Evolutionary conservation across 306 rosid species (phyloP), one percentile per base, ranked within the genome.

Genomic region (Sophora flavescens): DNA sequence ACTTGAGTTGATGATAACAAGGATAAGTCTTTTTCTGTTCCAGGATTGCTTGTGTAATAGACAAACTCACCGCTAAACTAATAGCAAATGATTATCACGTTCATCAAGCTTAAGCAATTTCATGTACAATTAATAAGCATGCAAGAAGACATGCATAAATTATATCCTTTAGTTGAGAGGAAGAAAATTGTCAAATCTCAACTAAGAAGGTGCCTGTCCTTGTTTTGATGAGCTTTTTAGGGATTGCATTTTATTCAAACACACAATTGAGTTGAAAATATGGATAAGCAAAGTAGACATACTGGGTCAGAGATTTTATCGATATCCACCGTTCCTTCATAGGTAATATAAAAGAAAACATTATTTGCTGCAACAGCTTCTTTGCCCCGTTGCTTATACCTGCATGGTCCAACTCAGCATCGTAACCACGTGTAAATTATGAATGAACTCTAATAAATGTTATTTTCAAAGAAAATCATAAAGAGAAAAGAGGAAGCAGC

Each of bases 321-420:
- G 82, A 95, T 93, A 89, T 95, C 98, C 78, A 95, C 96, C 14
- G 98, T 88, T 81, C 99, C 99, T 85, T 95, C 98, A 76, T 95
- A 95, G 36, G 99, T 92, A 70, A 91, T 89, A 84, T 95, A 95
- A 78, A 95, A 95, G 89, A 95, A 95, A 77, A 95, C 97, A 81
- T 92, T 95, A 84, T 92, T 95, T 62, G 97, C 97, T 56, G 70
- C 80, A 80, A 95, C 86, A 70, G 99, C 99, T 80, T 95, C 99
- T 84, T 88, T 95, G 52, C 99, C 97, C 57, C 96, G 92, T 76
- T 95, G 99, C 83, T 95, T 95, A 80, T 87, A 95, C 91, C 99
- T 95, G 90, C 61, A 83, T 2, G 45, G 65, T 81, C 67, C 79
- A 84, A 79, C 69, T 72, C 48, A 83, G 57, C 8, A 58, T 39